These are phyloP conservation scores for Apiotrichum gamsii DNA, from an alignment of 1,284 basidiomycete species.

Conservation along the genomic window DNA sequence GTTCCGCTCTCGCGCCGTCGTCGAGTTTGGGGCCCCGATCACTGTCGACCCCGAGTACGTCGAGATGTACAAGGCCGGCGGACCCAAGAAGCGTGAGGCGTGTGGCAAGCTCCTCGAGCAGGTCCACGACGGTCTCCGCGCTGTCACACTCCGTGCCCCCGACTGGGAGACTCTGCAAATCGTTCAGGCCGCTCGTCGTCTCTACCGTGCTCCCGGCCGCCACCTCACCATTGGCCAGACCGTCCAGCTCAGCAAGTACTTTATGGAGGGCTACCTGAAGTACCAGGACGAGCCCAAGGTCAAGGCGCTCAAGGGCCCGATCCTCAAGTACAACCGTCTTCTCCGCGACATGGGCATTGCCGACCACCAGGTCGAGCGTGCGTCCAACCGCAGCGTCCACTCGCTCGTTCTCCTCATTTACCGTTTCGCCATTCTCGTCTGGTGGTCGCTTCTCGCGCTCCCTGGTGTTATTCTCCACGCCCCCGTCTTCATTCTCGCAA, in stretches of 20 bases:
- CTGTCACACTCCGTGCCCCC: conserved; percentile 90
- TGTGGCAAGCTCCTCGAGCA: conserved; percentile 84
- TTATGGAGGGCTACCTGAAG: conserved; percentile 86
- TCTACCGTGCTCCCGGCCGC: conserved; percentile 93
- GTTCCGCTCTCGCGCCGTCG: conserved; percentile 89
- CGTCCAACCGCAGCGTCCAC: conserved; percentile 80
- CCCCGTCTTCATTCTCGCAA: conserved; percentile 91
- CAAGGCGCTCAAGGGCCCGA: conserved; percentile 70
- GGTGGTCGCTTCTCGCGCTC: conserved; percentile 82
- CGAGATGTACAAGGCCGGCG: conserved; percentile 85
- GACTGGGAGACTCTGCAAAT: conserved; percentile 99
- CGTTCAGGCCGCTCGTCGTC: conserved; percentile 87
- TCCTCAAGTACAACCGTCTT: conserved; percentile 89
- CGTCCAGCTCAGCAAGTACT: conserved; percentile 90
- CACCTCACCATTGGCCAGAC: conserved; percentile 92
- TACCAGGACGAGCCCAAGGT: conserved; percentile 93
- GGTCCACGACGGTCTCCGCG: conserved; percentile 93
- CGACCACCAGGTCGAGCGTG: conserved; percentile 88
- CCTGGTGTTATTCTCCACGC: conserved; percentile 93
- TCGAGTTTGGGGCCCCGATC: conserved; percentile 90
- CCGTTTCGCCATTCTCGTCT: conserved; percentile 68
- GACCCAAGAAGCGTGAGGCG: conserved; percentile 81
- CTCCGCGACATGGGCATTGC: conserved; percentile 90
- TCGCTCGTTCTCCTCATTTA: conserved; percentile 79
- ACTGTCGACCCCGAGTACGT: conserved; percentile 81